Evolutionary conservation across 2,329 filamentous ascomycete genomes (phyloP), one percentile per base, ranked within the genome.

Genomic region (Grosmannia serpens): DNA sequence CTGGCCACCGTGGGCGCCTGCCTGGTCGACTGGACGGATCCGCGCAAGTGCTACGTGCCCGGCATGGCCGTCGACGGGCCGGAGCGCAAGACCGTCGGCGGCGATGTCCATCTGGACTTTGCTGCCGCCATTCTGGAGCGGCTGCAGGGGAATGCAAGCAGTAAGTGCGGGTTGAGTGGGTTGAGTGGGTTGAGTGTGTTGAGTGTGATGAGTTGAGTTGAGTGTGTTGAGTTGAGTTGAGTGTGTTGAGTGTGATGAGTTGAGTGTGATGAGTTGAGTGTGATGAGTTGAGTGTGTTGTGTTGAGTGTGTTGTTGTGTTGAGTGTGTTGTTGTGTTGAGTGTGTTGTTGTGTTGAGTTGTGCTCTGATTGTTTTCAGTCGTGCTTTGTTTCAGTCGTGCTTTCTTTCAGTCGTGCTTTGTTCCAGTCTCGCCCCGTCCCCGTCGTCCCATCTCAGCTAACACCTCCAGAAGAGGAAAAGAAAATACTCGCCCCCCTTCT

Each of bases 21-120:
- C 67, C 75, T 97, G 9, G 83, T 91, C 0, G 92, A 97, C 69
- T 97, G 92, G 94, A 97, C 92, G 0, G 92, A 97, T 70, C 91
- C 91, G 44, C 79, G 92, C 55, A 91, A 95, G 70, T 89, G 75
- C 73, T 88, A 73, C 72, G 79, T 70, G 59, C 78, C 74, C 63
- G 75, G 33, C 1, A 66, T 78, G 29, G 20, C 58, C 1, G 73
- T 75, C 60, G 82, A 87, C 54, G 76, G 17, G 11, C 9, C 75
- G 1, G 78, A 81, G 57, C 85, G 82, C 70, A 85, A 80, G 74
- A 77, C 75, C 56, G 80, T 88, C 20, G 86, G 88, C 62, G 87
- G 87, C 10, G 86, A 91, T 68, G 84, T 92, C 3, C 92, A 96
- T 67, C 77, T 95, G 2, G 80, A 87, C 13, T 80, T 97, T 62